Evolutionary conservation across 345 rosid genomes (phyloP), one percentile per base, ranked within the genome.

Genomic region (Euphorbia lathyris): DNA sequence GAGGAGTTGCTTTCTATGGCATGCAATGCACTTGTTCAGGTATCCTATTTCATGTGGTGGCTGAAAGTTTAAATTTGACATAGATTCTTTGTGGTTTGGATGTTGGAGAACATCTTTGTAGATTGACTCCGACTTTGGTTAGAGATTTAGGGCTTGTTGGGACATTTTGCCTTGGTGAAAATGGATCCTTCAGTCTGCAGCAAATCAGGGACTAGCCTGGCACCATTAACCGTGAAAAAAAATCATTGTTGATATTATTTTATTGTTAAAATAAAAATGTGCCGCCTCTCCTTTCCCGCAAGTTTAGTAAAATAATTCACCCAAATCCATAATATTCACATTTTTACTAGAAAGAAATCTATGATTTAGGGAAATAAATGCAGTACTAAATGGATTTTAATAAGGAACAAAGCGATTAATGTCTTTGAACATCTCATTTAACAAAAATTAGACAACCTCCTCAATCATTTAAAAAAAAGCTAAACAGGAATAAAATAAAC

Each of bases 1-100:
- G 98, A 90, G 83, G 99, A 95, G 83, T 85, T 95, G 71, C 76
- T 95, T 66, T 82, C 92, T 72, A 80, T 89, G 79, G 81, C 80
- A 7, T 83, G 90, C 88, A 90, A 83, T 78, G 76, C 79, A 68
- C 83, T 92, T 81, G 92, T 95, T 82, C 96, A 92, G 98, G 99
- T 95, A 85, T 71, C 52, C 42, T 4, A 34, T 57, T 59, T 72
- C 38, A 58, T 63, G 55, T 27, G 13, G 26, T 19, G 13, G 36
- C 5, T 42, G 51, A 20, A 38, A 7, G 30, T 63, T 61, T 40
- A 36, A n/a, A 9, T 3, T 40, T 47, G 45, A 19, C n/a, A 45
- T 64, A 14, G n/a, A 20, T 51, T 16, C 23, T 63, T 22, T 45
- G 34, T 56, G 40, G 29, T 30, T 65, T 23, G 3, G 5, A 45